These are phyloP conservation scores for Phaeosphaeria sp. DNA, from an alignment of 2,329 filamentous ascomycete genomes.

Conservation along the genomic window DNA sequence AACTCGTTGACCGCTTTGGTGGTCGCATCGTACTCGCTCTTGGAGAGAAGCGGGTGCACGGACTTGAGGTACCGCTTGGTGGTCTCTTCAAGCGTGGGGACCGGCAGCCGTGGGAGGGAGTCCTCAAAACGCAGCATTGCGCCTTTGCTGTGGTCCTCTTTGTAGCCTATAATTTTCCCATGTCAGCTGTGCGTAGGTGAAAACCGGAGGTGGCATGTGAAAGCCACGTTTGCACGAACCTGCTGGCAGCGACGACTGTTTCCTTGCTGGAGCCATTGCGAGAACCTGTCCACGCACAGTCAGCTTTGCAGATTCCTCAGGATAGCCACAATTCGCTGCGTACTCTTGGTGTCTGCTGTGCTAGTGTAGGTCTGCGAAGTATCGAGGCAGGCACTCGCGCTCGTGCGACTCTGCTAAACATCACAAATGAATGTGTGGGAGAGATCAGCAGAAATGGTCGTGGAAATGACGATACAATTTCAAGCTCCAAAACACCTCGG, in stretches of 20 bases:
- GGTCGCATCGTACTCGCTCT: slow-evolving; percentile 72
- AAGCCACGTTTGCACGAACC: slow-evolving; percentile 42
- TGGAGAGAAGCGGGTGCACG: slow-evolving; percentile 74
- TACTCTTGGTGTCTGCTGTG: slow-evolving; percentile 42
- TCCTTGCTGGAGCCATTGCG: slow-evolving; percentile 46
- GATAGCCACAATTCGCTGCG: slow-evolving; percentile 1
- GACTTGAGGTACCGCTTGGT: slow-evolving; percentile 80
- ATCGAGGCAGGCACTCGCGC: slow-evolving; percentile 47
- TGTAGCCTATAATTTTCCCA: slow-evolving; percentile 65
- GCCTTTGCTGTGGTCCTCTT: slow-evolving; percentile 79
- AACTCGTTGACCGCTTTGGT: slow-evolving; percentile 89
- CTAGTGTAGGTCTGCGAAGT: slow-evolving; percentile 41
- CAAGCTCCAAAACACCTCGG: slow-evolving; percentile 25
- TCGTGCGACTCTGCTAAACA: slow-evolving; percentile 50
- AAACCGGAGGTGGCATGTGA: slow-evolving; percentile 19
- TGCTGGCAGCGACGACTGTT: slow-evolving; percentile 55
- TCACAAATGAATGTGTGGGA: slow-evolving; percentile 29
- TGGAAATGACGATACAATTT: slow-evolving; percentile 17
- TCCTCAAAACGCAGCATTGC: slow-evolving; percentile 85
- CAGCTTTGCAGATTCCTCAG: slow-evolving; percentile 7
- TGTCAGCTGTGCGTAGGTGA: slow-evolving; percentile 5
- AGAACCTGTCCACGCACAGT: slow-evolving; percentile 31
- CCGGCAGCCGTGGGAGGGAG: slow-evolving; percentile 79
- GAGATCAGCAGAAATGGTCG: slow-evolving; percentile 10
- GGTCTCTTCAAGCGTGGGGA: slow-evolving; percentile 83